These are phyloP conservation scores for Lyophyllum atratum DNA, from an alignment of 768 basidiomycete species.

Conservation along the genomic window DNA sequence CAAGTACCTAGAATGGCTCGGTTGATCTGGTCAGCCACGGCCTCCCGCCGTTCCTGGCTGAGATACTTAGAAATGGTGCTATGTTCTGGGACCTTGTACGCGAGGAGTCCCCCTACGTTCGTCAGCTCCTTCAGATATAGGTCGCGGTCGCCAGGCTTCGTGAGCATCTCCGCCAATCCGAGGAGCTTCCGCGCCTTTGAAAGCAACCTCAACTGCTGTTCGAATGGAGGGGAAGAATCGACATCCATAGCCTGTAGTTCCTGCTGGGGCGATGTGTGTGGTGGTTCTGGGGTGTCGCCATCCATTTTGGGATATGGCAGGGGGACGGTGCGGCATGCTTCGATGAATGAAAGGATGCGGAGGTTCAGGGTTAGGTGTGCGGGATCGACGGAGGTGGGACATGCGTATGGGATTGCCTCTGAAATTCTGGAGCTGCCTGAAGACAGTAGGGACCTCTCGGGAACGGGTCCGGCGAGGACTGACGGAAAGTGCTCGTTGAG, in stretches of 20 bases:
- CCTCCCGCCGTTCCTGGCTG: conserved; percentile 72
- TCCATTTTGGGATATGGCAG: conserved; percentile 43
- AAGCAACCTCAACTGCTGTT: conserved; percentile 52
- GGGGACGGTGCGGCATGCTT: conserved; percentile 76
- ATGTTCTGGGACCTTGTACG: conserved; percentile 79
- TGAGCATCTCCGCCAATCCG: conserved; percentile 57
- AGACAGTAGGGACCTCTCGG: conserved; percentile 19
- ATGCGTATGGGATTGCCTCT: conserved; percentile 46
- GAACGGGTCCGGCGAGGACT: conserved; percentile 46
- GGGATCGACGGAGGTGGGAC: conserved; percentile 71
- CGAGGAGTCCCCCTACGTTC: conserved; percentile 76
- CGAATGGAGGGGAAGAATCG: conserved; percentile 30
- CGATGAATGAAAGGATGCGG: conserved; percentile 85
- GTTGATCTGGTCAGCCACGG: conserved; percentile 87
- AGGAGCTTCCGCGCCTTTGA: conserved; percentile 68
- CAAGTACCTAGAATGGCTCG: conserved; percentile 80
- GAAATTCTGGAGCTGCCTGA: conserved; percentile 21
- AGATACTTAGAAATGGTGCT: conserved; percentile 79
- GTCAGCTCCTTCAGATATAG: conserved; percentile 70
- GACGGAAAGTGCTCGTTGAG: conserved; percentile 75
- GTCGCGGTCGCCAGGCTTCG: conserved; percentile 53
- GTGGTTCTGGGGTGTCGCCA: conserved; percentile 1
- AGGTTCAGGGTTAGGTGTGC: conserved; percentile 80
- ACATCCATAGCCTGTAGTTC: conserved; percentile 16
- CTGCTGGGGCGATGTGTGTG: not conserved